phyloP scores from a whole-genome alignment of 176 grass and related monocot genomes.

The Pontederia crassipes region DNA sequence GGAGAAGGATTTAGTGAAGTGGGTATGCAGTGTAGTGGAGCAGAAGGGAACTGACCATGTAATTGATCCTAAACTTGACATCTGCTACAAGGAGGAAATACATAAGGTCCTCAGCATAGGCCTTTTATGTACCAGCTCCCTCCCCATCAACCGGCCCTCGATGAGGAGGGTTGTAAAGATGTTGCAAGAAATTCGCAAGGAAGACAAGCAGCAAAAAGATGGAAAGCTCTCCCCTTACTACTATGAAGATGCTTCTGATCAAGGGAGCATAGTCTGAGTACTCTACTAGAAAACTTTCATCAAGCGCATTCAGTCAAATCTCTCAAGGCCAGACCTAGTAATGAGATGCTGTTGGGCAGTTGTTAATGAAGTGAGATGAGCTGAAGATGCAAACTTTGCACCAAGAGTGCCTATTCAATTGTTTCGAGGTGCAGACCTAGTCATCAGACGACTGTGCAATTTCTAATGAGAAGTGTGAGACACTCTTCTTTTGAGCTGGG shows the following conservation, averaged over 20 bases:
- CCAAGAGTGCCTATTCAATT: too few relatives aligned
- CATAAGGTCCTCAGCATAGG: slow-evolving; percentile 52
- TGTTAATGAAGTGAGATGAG: too few relatives aligned
- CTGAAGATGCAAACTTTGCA: too few relatives aligned
- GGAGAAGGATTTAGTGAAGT: slow-evolving; percentile 91
- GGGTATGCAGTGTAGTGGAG: slow-evolving; percentile 56
- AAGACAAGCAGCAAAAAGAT: slow-evolving; percentile 24
- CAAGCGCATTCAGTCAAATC: too few relatives aligned
- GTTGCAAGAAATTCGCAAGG: slow-evolving; percentile 46
- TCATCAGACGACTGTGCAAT: too few relatives aligned
- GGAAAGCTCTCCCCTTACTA: slow-evolving; percentile 66
- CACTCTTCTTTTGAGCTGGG: too few relatives aligned
- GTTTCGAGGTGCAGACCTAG: too few relatives aligned
- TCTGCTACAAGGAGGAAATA: slow-evolving; percentile 46
- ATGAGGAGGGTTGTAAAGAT: slow-evolving; percentile 91
- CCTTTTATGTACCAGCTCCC: slow-evolving; percentile 60
- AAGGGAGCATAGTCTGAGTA: slow-evolving; percentile 31
- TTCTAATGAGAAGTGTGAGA: too few relatives aligned
- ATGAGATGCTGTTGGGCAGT: too few relatives aligned
- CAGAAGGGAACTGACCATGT: slow-evolving; percentile 50
- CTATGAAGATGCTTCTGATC: slow-evolving; percentile 45
- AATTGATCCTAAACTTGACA: slow-evolving; percentile 46
- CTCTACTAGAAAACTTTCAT: too few relatives aligned
- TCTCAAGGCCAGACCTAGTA: too few relatives aligned
- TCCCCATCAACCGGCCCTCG: slow-evolving; percentile 68